Evolutionary conservation across 306 rosid genomes (phyloP), one percentile per base, ranked within the genome.

Genomic region (Cajanus cajan): DNA sequence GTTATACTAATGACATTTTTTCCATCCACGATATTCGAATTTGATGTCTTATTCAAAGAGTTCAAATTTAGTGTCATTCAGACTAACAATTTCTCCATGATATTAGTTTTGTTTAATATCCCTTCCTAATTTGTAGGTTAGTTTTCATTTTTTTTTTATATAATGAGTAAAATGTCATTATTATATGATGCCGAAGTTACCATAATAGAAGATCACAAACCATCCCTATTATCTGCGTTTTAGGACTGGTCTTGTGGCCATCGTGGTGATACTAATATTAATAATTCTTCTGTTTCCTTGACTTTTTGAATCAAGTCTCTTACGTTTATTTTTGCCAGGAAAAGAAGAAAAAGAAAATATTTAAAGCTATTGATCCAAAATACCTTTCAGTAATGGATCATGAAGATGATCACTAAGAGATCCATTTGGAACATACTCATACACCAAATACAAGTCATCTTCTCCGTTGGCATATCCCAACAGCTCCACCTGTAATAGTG

Each of bases 401-500:
- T 90, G 92, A 71, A 90, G 91, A 87, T 90, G 92, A 3, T 86
- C 90, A 18, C 84, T 90, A 11, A 92, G 88, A 9, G 96, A 89
- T 70, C 97, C 94, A 78, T 85, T 90, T 74, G 81, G 82, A 73
- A 90, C 83, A 58, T 78, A 92, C 82, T 89, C 94, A 73, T 90
- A 92, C 36, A 90, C 93, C 67, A 92, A 85, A 80, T 87, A 90
- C 65, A 92, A 90, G 59, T 90, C 82, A 58, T 89, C 96, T 64
- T 92, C 91, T 72, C 97, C 95, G 33, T 91, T 81, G 71, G 93
- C 90, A 79, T 87, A 92, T 34, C 92, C 97, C 86, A 89, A 81
- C 61, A 90, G 84, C 83, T 92, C 96, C 63, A 92, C 97, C 97
- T 90, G 82, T 51, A 85, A 78, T 51, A 28, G 34, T 59, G 19